Conservation (phyloP, 306 rosid genomes). For the Gastrolobium villosum region DNA sequence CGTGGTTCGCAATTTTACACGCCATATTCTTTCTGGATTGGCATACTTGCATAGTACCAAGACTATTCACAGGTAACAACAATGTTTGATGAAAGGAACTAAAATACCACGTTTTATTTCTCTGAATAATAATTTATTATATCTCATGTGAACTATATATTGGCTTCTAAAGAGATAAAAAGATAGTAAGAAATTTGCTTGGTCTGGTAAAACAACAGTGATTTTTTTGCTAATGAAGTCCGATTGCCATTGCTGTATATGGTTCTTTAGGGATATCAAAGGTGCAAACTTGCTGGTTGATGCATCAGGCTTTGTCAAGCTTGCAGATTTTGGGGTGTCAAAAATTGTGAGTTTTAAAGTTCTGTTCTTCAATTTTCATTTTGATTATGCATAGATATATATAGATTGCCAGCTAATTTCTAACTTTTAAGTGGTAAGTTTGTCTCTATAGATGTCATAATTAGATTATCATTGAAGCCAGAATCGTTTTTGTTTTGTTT, state of each 20-base stretch:
- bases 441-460: slow-evolving; percentile 1
- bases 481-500: slow-evolving; percentile 2
- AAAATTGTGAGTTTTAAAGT: slow-evolving; percentile 75
- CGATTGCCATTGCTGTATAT: slow-evolving; percentile 41
- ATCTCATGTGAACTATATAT: slow-evolving; percentile 30
- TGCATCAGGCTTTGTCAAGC: slow-evolving; percentile 84
- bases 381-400: not conserved
- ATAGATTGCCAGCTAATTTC: slow-evolving; percentile 22
- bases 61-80: slow-evolving; percentile 85
- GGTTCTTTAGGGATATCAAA: slow-evolving; percentile 84
- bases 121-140: slow-evolving; percentile 24
- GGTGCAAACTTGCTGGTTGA: slow-evolving; percentile 97
- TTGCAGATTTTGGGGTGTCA: slow-evolving; percentile 98
- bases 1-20: slow-evolving; percentile 84
- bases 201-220: slow-evolving; percentile 21
- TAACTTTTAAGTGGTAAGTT: slow-evolving; percentile 25
- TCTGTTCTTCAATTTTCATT: slow-evolving; percentile 40
- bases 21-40: slow-evolving; percentile 87
- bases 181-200: slow-evolving; percentile 13
- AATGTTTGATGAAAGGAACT: slow-evolving; percentile 37
- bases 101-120: not conserved
- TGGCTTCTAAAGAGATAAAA: slow-evolving; percentile 2
- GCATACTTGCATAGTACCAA: slow-evolving; percentile 78
- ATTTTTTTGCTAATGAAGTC: slow-evolving; percentile 25
- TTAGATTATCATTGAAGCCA: slow-evolving; percentile 29